phyloP scores from a whole-genome alignment of 257 asterid species.

The Perilla frutescens region DNA sequence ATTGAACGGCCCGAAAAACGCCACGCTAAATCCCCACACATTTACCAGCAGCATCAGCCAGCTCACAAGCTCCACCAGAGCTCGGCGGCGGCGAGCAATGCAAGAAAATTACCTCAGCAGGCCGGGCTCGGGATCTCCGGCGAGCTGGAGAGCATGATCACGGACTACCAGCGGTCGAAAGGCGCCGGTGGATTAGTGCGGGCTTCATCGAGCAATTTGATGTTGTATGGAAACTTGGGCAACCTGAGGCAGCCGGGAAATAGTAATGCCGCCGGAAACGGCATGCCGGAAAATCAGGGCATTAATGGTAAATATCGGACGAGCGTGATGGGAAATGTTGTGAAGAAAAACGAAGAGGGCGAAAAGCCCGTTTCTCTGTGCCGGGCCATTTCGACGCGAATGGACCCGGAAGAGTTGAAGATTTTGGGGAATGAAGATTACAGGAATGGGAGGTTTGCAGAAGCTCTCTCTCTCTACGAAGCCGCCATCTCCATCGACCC shows the following conservation, averaged over 20 bases:
- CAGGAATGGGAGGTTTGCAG: constrained; percentile 91
- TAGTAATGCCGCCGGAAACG: neutral
- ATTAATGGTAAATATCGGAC: constrained; percentile 42
- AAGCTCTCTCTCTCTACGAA: constrained; percentile 84
- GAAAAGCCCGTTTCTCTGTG: constrained; percentile 64
- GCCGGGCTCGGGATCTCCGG: constrained; percentile 58
- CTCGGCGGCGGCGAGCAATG: neutral
- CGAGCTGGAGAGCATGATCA: constrained; percentile 77
- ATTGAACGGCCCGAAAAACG: constrained; percentile 56
- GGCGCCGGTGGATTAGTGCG: constrained; percentile 55
- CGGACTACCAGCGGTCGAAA: constrained; percentile 58
- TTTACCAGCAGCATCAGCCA: constrained; percentile 12
- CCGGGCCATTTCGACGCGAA: constrained; percentile 80
- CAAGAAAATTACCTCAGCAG: constrained; percentile 43
- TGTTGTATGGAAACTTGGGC: constrained; percentile 66
- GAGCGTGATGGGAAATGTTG: constrained; percentile 61
- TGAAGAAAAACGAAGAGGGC: constrained; percentile 50
- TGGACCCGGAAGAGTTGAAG: constrained; percentile 94
- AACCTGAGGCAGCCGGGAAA: constrained; percentile 61
- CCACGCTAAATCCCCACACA: constrained; percentile 44
- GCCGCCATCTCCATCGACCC: constrained; percentile 96
- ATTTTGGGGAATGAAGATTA: constrained; percentile 96
- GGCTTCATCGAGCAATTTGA: constrained; percentile 72
- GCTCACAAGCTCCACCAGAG: neutral
- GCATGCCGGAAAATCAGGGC: neutral